Percentiles rank a stretch among this genome's conserved stretches.
Evolutionary conservation across 148 eudicot genomes (phyloP).

Genomic region (Rhododendron vialii): DNA sequence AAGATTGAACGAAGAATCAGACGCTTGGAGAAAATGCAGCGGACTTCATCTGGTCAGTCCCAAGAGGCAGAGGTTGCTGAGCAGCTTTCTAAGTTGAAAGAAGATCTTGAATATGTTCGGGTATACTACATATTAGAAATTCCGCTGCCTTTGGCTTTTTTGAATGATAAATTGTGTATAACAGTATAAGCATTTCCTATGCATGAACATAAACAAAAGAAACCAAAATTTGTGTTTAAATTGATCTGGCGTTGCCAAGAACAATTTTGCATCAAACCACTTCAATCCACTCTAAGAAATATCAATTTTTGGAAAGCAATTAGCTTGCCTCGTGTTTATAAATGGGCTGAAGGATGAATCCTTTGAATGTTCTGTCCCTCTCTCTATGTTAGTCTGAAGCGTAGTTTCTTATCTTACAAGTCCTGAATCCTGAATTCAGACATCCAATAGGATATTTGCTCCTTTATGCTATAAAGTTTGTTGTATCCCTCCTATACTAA

Average conservation of each 20-base stretch:
- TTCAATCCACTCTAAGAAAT: not conserved
- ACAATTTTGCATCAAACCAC: not conserved
- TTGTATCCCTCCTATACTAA: not conserved
- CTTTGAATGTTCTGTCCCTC: not conserved
- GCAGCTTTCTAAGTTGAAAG: conserved; percentile 68
- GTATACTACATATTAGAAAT: conserved; percentile 36
- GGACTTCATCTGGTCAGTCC: conserved; percentile 51
- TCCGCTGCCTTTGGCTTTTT: not conserved
- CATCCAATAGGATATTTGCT: conserved; percentile 2
- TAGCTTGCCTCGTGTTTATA: not conserved
- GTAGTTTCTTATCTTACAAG: not conserved
- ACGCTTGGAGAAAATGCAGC: conserved; percentile 84
- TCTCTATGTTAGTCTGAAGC: not conserved
- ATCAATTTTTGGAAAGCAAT: not conserved
- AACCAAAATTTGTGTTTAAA: not conserved
- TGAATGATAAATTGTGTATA: not conserved
- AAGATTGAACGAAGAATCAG: conserved; percentile 85
- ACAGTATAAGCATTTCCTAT: not conserved
- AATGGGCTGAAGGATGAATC: not conserved
- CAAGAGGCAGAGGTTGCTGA: conserved; percentile 61
- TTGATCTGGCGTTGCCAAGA: not conserved
- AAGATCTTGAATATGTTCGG: conserved; percentile 96
- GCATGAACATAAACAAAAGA: not conserved
- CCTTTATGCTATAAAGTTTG: not conserved
- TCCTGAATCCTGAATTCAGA: not conserved